These are phyloP conservation scores for Caryocar brasiliense DNA, from an alignment of 441 rosid species.

Conservation along the genomic window DNA sequence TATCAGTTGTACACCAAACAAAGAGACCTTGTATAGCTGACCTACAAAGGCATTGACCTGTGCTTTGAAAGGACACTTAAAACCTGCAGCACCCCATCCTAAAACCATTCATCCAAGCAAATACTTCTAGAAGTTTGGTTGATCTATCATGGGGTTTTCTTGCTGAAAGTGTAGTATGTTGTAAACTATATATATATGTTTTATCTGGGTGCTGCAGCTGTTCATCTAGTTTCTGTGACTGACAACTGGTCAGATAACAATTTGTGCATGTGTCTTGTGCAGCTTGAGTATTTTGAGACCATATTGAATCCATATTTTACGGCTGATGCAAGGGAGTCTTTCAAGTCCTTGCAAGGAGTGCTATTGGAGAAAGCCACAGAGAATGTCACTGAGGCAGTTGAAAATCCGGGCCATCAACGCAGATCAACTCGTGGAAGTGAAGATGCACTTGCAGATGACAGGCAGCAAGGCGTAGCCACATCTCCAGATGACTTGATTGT, in stretches of 20 bases:
- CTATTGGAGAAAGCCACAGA: slow-evolving; percentile 83
- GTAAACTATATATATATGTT: too few species aligned
- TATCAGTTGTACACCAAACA: too few species aligned
- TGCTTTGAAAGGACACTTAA: too few species aligned
- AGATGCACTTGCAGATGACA: slow-evolving; percentile 72
- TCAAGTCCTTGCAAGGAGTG: slow-evolving; percentile 74
- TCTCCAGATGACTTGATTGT: slow-evolving; percentile 93
- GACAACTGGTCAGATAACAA: background rate
- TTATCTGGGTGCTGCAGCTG: background rate
- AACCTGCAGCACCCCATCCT: too few species aligned
- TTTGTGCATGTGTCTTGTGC: slow-evolving; percentile 26
- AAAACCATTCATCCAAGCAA: too few species aligned
- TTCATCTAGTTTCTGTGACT: background rate
- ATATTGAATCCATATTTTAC: slow-evolving; percentile 74
- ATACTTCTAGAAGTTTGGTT: too few species aligned
- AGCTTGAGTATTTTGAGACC: slow-evolving; percentile 94
- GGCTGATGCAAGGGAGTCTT: slow-evolving; percentile 68
- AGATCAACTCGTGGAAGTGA: slow-evolving; percentile 92
- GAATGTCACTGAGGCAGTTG: slow-evolving; percentile 51
- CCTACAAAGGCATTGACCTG: too few species aligned
- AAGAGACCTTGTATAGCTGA: too few species aligned
- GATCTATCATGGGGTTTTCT: too few species aligned
- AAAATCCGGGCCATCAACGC: slow-evolving; percentile 66
- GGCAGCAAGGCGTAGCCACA: slow-evolving; percentile 51
- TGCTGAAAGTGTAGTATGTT: too few species aligned